These are phyloP conservation scores for Coemansia sp. DNA, from an alignment of 192 early-diverging fungal species.

Conservation along the genomic window DNA sequence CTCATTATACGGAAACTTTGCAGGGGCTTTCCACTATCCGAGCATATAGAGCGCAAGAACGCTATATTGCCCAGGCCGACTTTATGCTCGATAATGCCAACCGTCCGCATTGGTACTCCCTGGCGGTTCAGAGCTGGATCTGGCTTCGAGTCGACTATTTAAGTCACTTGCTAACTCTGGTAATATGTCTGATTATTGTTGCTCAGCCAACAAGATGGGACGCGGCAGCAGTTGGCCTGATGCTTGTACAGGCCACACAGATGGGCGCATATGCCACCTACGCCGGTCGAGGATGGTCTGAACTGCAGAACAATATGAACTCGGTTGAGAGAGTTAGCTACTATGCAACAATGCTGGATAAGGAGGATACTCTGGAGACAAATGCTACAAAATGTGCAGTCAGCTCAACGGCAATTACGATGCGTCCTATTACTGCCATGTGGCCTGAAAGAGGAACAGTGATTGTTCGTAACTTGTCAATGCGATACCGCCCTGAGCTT, in stretches of 20 bases:
- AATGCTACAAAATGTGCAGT: background rate
- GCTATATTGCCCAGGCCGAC: conserved; percentile 20
- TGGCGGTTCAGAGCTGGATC: conserved; percentile 41
- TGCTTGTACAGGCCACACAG: conserved; percentile 45
- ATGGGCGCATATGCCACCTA: conserved; percentile 46
- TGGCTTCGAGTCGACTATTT: conserved; percentile 46
- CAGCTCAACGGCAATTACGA: background rate
- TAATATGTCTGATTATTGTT: conserved; percentile 35
- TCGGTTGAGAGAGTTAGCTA: conserved; percentile 43
- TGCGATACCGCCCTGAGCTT: conserved; percentile 37
- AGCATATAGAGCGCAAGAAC: conserved; percentile 60
- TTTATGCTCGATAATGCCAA: conserved; percentile 36
- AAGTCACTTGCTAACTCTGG: conserved; percentile 27
- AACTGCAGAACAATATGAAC: conserved; percentile 55
- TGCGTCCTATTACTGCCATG: background rate
- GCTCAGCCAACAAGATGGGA: conserved; percentile 41
- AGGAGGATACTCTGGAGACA: conserved; percentile 12
- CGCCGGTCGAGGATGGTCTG: conserved; percentile 50
- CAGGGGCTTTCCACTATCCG: conserved; percentile 84
- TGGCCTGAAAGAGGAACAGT: conserved; percentile 46
- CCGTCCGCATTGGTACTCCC: conserved; percentile 41
- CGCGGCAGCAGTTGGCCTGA: conserved; percentile 41
- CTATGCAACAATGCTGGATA: conserved; percentile 32
- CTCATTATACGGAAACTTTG: conserved; percentile 78
- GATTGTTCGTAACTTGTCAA: conserved; percentile 34